Evolutionary conservation across 2,329 filamentous ascomycete species (phyloP).

Genomic region (Scleromitrula shiraiana): DNA sequence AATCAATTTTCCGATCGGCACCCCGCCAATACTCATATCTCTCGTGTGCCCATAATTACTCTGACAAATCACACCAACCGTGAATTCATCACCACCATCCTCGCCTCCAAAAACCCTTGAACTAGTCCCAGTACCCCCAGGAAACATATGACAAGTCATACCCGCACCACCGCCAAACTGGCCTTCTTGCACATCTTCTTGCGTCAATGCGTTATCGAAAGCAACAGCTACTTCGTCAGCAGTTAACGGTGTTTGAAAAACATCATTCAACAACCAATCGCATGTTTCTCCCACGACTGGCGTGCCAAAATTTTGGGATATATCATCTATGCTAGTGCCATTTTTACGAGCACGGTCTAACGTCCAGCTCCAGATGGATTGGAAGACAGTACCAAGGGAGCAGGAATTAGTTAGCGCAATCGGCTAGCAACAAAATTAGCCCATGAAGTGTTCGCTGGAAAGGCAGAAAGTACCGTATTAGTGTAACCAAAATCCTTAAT

Average conservation of each 20-base stretch:
- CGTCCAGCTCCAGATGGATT: slow-evolving; percentile 24
- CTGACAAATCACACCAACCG: slow-evolving; percentile 54
- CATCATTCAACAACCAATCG: slow-evolving; percentile 53
- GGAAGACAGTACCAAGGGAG: slow-evolving; percentile 31
- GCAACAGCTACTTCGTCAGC: slow-evolving; percentile 46
- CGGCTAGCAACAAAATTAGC: too few relatives aligned
- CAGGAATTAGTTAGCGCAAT: slow-evolving; percentile 33
- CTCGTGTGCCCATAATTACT: slow-evolving; percentile 54
- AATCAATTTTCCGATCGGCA: slow-evolving; percentile 53
- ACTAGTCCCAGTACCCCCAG: slow-evolving; percentile 57
- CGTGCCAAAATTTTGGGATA: slow-evolving; percentile 28
- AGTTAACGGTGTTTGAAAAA: slow-evolving; percentile 45
- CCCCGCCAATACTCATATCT: slow-evolving; percentile 50
- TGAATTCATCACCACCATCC: slow-evolving; percentile 36
- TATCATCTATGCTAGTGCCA: slow-evolving; percentile 11
- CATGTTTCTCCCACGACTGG: slow-evolving; percentile 57
- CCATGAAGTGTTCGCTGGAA: too few relatives aligned
- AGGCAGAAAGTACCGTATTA: slow-evolving; percentile 19
- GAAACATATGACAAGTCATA: slow-evolving; percentile 59
- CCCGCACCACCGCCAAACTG: slow-evolving; percentile 60
- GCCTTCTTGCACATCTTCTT: slow-evolving; percentile 47
- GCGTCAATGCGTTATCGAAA: slow-evolving; percentile 42
- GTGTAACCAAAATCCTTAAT: slow-evolving; percentile 28
- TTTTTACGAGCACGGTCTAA: slow-evolving; percentile 13
- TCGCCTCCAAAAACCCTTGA: slow-evolving; percentile 46